Base-by-base conservation (phyloP, 768 basidiomycete genomes). In the Polyporus arcularius region DNA sequence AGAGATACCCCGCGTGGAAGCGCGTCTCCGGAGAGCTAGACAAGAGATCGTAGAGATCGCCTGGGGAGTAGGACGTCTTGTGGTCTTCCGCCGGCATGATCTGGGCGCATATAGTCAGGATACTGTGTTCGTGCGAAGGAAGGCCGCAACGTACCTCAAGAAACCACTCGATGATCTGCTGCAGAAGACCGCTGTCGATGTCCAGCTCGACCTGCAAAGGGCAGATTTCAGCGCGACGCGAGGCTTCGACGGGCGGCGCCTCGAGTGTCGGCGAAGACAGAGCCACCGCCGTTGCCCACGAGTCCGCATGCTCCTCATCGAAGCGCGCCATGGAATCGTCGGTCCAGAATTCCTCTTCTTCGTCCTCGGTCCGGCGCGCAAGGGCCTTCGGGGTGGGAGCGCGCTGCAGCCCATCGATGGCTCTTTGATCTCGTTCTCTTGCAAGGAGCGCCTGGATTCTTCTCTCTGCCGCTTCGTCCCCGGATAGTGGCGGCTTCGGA, bases 1-100 rank as follows among this genome's bases (percentile, higher is more conserved):
- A 86, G 62, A 89, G 70, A 67, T 84, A 81, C 0, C 76, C 82
- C 0, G 87, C 87, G 57, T 89, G 87, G 64, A 88, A 89, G 4
- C 85, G 79, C 15, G 87, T 88, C 60, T 87, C 80, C 0, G 77
- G 78, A 0, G 82, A 85, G 3, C 73, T 78, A 8, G 70, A 69
- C 28, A 90, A 76, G 56, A 89, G 84, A 51, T 87, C 83, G 42
- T 74, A 69, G 30, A 89, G 74, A 55, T 84, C 70, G 40, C 68
- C 57, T 35, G 66, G 63, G 0, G 62, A 18, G 5, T 57, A 51
- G 4, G 61, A 60, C n/a, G 64, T 57, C 21, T 64, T 53, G 28
- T 43, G 26, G 11, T 56, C 58, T 1, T 47, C 50, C 3, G 61
- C 53, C 2, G 70, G 69, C 38, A 60, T 57, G 30, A 68, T 66